Base-by-base conservation (phyloP, 1,284 basidiomycete genomes). In the Calocybe gambosa region DNA sequence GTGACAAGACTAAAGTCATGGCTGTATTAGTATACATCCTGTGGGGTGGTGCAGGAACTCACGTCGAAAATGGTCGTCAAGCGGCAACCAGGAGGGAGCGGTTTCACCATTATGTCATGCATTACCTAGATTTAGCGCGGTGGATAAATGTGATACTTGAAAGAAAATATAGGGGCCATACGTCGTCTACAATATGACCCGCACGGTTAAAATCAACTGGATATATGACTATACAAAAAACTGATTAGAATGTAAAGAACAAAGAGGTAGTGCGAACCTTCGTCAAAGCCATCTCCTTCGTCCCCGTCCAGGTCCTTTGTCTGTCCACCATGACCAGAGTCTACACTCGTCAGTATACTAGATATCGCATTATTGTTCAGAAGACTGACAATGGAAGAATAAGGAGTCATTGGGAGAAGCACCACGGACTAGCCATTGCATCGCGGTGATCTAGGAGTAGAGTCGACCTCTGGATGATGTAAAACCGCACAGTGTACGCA, bases 51-150 rank as follows among this genome's bases (percentile, higher is more conserved):
- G 7, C 21, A 26, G 34, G 23, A 26, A 61, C 82, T 59, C 57
- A 82, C 84, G 60, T 94, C 91, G 57, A 89, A 93, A 54, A 93
- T 90, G 20, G 89, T 83, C 4, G 92, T 94, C 36, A 95, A 68
- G 35, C 93, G 84, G 60, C 89, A 93, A 0, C 93, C 92, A 19
- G 82, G 62, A 21, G 91, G 91, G 2, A 95, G 74, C 12, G 82
- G 75, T 52, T 73, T 75, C 13, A 88, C 82, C 76, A 92, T 76
- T 45, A 89, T 79, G 20, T 72, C 71, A 54, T 88, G 82, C 73
- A 90, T 78, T 7, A 74, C 53, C 85, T 89, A 34, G 4, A 25
- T n/a, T 8, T 25, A 8, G 5, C 13, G n/a, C 13, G n/a, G 12
- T 21, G 19, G 6, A 10, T 29, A 20, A 16, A 2, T 15, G 3